phyloP scores from a whole-genome alignment of 2,329 filamentous ascomycete genomes.

The Cadophora malorum region DNA sequence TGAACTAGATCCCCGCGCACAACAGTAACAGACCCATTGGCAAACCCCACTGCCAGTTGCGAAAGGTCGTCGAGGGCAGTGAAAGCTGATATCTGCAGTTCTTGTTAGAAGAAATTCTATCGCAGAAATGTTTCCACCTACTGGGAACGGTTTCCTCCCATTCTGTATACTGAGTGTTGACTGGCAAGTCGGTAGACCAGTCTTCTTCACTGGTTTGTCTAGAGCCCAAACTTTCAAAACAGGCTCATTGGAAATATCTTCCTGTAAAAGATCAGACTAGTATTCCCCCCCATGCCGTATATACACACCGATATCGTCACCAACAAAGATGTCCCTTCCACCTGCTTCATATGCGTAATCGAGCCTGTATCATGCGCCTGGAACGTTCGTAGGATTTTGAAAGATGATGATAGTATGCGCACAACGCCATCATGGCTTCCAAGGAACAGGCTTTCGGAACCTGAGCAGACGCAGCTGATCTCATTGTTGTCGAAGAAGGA shows the following conservation, averaged over 20 bases:
- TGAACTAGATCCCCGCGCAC: slow-evolving; percentile 94
- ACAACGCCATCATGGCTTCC: slow-evolving; percentile 86
- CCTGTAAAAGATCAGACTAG: slow-evolving; percentile 56
- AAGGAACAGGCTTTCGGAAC: slow-evolving; percentile 87
- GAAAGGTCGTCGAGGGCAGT: slow-evolving; percentile 85
- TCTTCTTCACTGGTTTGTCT: slow-evolving; percentile 94
- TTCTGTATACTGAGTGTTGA: slow-evolving; percentile 88
- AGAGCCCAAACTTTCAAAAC: slow-evolving; percentile 97
- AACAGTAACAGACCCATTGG: slow-evolving; percentile 91
- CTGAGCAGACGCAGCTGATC: slow-evolving; percentile 83
- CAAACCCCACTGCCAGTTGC: slow-evolving; percentile 94
- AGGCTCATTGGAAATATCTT: slow-evolving; percentile 87
- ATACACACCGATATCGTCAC: slow-evolving; percentile 74
- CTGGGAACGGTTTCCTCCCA: slow-evolving; percentile 90
- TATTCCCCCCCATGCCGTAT: background rate
- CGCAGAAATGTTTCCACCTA: slow-evolving; percentile 48
- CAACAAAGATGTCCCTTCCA: slow-evolving; percentile 84
- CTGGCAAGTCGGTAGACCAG: slow-evolving; percentile 84
- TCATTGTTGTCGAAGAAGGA: slow-evolving; percentile 83
- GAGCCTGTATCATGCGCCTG: slow-evolving; percentile 80
- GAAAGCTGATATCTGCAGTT: slow-evolving; percentile 78
- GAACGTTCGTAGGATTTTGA: slow-evolving; percentile 88
- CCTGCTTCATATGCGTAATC: slow-evolving; percentile 90
- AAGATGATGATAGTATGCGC: slow-evolving; percentile 83
- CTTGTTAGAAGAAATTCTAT: background rate